Evolutionary conservation across 345 rosid genomes (phyloP).

Genomic region (Salix exigua): DNA sequence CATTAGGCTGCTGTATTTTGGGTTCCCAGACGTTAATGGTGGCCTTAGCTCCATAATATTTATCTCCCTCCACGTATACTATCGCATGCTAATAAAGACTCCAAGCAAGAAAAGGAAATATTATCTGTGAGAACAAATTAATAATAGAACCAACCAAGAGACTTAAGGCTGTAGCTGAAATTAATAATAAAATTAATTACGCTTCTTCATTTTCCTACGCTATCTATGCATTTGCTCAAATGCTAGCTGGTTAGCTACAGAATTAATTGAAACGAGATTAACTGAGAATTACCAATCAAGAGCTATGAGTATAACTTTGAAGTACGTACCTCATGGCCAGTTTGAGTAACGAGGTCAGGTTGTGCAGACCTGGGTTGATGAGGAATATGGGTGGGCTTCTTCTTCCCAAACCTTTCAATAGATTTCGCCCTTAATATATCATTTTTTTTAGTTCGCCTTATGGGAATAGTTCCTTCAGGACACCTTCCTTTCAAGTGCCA

Average conservation of each 20-base stretch:
- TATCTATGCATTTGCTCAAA: too few relatives aligned
- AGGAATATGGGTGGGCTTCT: constrained; percentile 54
- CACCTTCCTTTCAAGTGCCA: constrained; percentile 85
- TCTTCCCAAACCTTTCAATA: constrained; percentile 81
- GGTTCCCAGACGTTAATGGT: constrained; percentile 96
- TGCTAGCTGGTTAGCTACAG: too few relatives aligned
- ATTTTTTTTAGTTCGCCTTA: constrained; percentile 73
- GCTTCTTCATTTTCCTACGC: too few relatives aligned
- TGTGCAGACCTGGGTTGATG: constrained; percentile 84
- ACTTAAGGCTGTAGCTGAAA: too few relatives aligned
- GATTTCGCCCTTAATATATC: constrained; percentile 92
- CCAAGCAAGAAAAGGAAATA: constrained; percentile 11
- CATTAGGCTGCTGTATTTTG: constrained; percentile 46
- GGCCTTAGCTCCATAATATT: constrained; percentile 87
- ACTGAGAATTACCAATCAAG: too few relatives aligned
- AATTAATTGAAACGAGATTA: too few relatives aligned
- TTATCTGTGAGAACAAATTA: neutral
- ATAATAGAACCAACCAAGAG: too few relatives aligned
- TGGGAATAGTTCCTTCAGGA: constrained; percentile 70
- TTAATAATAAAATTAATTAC: too few relatives aligned
- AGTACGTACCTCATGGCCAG: constrained; percentile 80
- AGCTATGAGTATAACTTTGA: neutral
- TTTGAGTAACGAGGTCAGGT: constrained; percentile 68
- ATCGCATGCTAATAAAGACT: constrained; percentile 66
- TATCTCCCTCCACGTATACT: constrained; percentile 87